Percentiles rank a stretch among this genome's conserved stretches.
phyloP scores from a whole-genome alignment of 2,329 filamentous ascomycete genomes.

The Leptographium procerum region DNA sequence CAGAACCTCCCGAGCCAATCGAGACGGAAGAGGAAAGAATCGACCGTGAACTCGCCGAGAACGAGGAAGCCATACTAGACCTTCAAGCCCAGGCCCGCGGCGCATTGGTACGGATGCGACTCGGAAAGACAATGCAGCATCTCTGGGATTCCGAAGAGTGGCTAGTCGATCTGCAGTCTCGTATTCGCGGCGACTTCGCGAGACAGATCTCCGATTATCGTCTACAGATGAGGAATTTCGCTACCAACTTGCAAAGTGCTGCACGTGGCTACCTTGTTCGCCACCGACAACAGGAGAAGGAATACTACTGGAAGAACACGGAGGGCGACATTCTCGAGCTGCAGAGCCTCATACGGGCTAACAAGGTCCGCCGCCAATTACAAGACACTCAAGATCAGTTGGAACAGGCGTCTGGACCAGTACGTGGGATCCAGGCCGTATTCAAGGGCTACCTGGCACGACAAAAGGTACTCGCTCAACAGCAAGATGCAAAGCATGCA shows the following conservation, averaged over 20 bases:
- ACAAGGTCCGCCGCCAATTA: slow-evolving; percentile 50
- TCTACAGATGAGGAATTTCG: slow-evolving; percentile 71
- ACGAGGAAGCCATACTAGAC: slow-evolving; percentile 60
- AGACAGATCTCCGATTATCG: slow-evolving; percentile 75
- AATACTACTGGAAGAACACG: slow-evolving; percentile 56
- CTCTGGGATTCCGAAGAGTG: slow-evolving; percentile 78
- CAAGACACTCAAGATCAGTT: slow-evolving; percentile 46
- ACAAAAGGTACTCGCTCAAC: slow-evolving; percentile 42
- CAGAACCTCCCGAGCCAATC: slow-evolving; percentile 65
- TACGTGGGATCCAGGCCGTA: slow-evolving; percentile 53
- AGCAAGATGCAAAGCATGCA: slow-evolving; percentile 40
- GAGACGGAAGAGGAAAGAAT: slow-evolving; percentile 88
- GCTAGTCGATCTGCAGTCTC: slow-evolving; percentile 72
- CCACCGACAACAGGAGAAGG: slow-evolving; percentile 46
- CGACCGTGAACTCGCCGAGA: slow-evolving; percentile 68
- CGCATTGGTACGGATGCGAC: slow-evolving; percentile 61
- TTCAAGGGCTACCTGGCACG: slow-evolving; percentile 37
- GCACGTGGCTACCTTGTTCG: slow-evolving; percentile 67
- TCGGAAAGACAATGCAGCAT: slow-evolving; percentile 75
- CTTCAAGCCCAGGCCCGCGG: slow-evolving; percentile 81
- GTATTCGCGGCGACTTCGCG: slow-evolving; percentile 77
- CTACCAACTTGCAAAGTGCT: slow-evolving; percentile 66
- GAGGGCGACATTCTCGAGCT: slow-evolving; percentile 65
- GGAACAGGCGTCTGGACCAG: slow-evolving; percentile 48
- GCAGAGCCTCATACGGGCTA: slow-evolving; percentile 69